Evolutionary conservation across 176 grass and related monocot genomes (phyloP), one percentile per base, ranked within the genome.

Genomic region (Aegilops umbellulata): DNA sequence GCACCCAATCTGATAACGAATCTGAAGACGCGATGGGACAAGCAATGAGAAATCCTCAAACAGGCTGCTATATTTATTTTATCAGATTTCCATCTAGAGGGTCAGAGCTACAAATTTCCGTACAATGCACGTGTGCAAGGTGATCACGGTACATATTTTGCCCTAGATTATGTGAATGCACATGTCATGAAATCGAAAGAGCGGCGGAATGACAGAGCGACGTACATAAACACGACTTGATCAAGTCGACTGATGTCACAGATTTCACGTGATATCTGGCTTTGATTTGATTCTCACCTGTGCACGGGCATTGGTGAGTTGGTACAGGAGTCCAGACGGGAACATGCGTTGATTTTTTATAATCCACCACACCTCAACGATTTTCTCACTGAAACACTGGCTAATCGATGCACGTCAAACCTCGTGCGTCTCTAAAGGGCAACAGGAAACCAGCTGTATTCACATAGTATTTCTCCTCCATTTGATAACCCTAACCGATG

Each of bases 211-310:
- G 42, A 75, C 72, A 16, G 24, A 51, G 3, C 16, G 15, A 53
- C 44, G 25, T 53, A 31, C 44, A 10, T 76, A 76, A 53, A 51
- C 44, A 53, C 44, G 17, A 29, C 25, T 53, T 31, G 47, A 76
- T 76, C 46, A 15, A 17, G 42, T 30, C 1, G 46, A 76, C 73
- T 13, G 16, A 76, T 55, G 26, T 76, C 73, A 74, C 71, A 10
- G 39, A 74, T 14, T 47, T 74, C 41, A 31, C 8, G 25, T 55
- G 10, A 76, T 76, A 46, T 76, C 51, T 76, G 73, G 51, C 25
- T 55, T 46, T 55, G 73, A 76, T 76, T 76, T 55, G 73, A 76
- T 76, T 76, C 19, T 47, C 73, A 20, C 9, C 22, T 76, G 73
- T 76, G 73, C 16, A 55, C 73, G 73, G 19, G 19, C 73, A 20